A percentile compares a stretch with the other conserved stretches of the same genome.
These are phyloP conservation scores for Ophiostoma ulmi DNA, from an alignment of 2,329 filamentous ascomycete species.

Conservation along the genomic window DNA sequence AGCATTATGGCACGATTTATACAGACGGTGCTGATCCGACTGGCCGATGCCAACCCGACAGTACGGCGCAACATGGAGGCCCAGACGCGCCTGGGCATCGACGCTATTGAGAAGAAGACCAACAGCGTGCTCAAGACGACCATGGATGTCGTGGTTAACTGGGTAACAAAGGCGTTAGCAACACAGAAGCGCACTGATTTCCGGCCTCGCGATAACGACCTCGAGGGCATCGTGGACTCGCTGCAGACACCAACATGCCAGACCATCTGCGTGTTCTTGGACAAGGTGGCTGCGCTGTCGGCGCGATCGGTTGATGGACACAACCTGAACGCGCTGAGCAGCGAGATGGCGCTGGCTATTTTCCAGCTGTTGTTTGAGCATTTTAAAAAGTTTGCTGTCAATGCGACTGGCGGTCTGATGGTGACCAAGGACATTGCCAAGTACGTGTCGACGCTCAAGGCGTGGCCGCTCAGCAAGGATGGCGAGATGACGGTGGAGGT, in stretches of 20 bases:
- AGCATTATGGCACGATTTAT: slow-evolving; percentile 93
- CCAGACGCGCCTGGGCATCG: slow-evolving; percentile 65
- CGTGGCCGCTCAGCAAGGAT: slow-evolving; percentile 70
- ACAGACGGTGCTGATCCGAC: slow-evolving; percentile 79
- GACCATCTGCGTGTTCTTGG: slow-evolving; percentile 73
- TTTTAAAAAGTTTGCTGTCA: slow-evolving; percentile 90
- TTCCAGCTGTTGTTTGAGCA: slow-evolving; percentile 80
- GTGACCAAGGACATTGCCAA: slow-evolving; percentile 94
- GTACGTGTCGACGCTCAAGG: slow-evolving; percentile 79
- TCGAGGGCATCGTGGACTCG: slow-evolving; percentile 58
- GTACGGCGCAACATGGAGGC: slow-evolving; percentile 87
- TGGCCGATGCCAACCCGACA: slow-evolving; percentile 84
- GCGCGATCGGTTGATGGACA: slow-evolving; percentile 70
- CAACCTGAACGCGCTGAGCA: slow-evolving; percentile 76
- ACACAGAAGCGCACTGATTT: slow-evolving; percentile 87
- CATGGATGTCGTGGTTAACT: slow-evolving; percentile 66
- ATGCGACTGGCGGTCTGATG: slow-evolving; percentile 87
- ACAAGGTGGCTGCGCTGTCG: slow-evolving; percentile 58
- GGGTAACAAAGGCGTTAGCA: slow-evolving; percentile 65
- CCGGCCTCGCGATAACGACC: slow-evolving; percentile 73
- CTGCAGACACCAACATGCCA: slow-evolving; percentile 83
- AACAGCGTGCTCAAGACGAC: slow-evolving; percentile 54
- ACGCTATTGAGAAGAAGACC: slow-evolving; percentile 79
- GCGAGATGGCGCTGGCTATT: slow-evolving; percentile 76
- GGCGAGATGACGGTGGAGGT: slow-evolving; percentile 71